Conservation (phyloP, 2,329 filamentous ascomycete genomes). For the Alternaria metachromatica region DNA sequence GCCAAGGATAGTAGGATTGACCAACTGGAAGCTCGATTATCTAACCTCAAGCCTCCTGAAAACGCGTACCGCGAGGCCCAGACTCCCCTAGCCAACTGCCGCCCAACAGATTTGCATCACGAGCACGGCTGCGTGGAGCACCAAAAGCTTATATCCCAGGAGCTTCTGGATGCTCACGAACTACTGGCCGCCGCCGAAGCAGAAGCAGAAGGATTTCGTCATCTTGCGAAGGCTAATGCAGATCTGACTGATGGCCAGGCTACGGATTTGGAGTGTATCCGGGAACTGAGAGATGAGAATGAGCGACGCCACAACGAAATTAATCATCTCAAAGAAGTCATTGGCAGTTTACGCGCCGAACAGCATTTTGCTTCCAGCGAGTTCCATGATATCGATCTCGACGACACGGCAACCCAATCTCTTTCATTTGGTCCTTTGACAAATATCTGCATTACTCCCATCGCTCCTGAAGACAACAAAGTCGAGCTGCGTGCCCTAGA, state of each 20-base stretch:
- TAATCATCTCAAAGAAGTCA: background rate
- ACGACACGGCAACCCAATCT: background rate
- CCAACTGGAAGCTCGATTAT: background rate
- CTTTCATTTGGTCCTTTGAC: background rate
- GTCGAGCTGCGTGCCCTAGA: background rate
- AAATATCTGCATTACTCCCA: background rate
- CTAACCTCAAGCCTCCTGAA: background rate
- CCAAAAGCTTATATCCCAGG: background rate
- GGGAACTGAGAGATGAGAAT: background rate
- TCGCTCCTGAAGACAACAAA: background rate
- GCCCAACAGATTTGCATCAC: background rate
- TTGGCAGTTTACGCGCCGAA: background rate
- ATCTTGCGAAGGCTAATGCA: background rate
- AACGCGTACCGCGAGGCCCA: background rate
- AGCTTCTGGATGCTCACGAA: background rate
- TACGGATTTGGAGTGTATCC: background rate
- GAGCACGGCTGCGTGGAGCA: background rate
- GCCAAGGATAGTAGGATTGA: background rate
- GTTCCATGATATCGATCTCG: background rate
- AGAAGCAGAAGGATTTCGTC: background rate
- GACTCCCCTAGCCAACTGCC: background rate
- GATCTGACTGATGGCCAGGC: background rate
- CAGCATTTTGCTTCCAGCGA: background rate
- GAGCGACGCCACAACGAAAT: background rate
- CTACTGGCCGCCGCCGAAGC: conserved; percentile 1